Evolutionary conservation across 164 flowering plant species (phyloP).

Genomic region (Tetrastigma voinierianum): DNA sequence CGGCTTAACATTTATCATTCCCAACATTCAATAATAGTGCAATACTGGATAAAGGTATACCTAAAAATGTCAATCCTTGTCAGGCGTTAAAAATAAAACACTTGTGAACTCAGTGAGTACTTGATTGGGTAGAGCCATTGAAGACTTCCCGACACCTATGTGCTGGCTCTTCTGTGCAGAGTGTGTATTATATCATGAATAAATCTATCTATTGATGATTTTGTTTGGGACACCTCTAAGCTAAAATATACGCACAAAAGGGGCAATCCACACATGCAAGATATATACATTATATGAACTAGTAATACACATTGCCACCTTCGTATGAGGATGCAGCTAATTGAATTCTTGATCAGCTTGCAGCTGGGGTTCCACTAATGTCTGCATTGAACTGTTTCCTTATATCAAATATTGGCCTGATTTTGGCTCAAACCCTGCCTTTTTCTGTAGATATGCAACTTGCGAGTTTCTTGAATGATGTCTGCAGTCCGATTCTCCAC

Average conservation of each 20-base stretch:
- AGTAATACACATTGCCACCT: slow-evolving; percentile 72
- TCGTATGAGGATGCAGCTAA: slow-evolving; percentile 99
- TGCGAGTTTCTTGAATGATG: slow-evolving; percentile 86
- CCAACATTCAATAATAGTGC: too few species aligned
- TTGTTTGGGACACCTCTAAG: neutral
- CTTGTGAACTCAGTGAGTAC: neutral
- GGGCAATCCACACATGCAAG: slow-evolving; percentile 8
- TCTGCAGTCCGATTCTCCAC: slow-evolving; percentile 82
- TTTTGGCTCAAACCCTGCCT: slow-evolving; percentile 33
- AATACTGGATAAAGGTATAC: too few species aligned
- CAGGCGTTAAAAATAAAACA: neutral
- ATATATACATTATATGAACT: slow-evolving; percentile 20
- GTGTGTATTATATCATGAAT: neutral
- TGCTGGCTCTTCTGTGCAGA: neutral
- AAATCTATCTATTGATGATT: too few species aligned
- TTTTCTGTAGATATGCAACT: slow-evolving; percentile 66
- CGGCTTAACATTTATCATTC: too few species aligned
- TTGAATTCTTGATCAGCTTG: slow-evolving; percentile 68
- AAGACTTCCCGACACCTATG: neutral
- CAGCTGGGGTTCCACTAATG: slow-evolving; percentile 26
- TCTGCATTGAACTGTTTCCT: slow-evolving; percentile 27
- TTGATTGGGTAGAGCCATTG: neutral
- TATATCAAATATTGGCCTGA: slow-evolving; percentile 19
- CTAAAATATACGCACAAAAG: neutral
- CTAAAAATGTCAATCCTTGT: too few species aligned